Conservation (phyloP, 2,329 filamentous ascomycete species). For the Phaeophleospora eucalypticola region DNA sequence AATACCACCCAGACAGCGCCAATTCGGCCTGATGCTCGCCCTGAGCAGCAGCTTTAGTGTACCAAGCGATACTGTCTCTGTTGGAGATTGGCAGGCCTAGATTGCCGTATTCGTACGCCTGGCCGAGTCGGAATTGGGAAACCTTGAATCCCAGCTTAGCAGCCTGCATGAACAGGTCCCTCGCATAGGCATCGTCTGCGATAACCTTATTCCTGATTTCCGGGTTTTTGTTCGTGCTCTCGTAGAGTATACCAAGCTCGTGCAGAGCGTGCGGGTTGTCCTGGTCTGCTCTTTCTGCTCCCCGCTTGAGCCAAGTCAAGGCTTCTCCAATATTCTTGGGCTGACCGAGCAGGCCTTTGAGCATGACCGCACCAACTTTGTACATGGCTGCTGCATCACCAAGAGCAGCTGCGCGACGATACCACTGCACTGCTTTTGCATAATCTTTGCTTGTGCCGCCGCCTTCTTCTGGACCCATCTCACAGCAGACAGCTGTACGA, state of each 20-base stretch:
- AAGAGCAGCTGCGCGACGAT: constrained; percentile 83
- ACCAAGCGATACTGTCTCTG: constrained; percentile 85
- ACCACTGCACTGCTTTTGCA: constrained; percentile 96
- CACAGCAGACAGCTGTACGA: constrained; percentile 92
- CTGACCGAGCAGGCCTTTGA: constrained; percentile 92
- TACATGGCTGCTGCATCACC: constrained; percentile 96
- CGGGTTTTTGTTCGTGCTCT: constrained; percentile 55
- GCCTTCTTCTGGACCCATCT: constrained; percentile 90
- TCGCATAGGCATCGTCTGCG: constrained; percentile 75
- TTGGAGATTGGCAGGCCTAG: constrained; percentile 80
- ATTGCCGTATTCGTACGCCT: constrained; percentile 83
- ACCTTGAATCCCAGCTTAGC: constrained; percentile 91
- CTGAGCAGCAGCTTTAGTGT: constrained; percentile 83
- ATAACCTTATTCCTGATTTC: constrained; percentile 65
- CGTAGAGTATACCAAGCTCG: constrained; percentile 67
- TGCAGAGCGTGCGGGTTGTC: constrained; percentile 95
- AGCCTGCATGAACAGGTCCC: constrained; percentile 77
- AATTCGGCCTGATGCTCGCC: constrained; percentile 89
- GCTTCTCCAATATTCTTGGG: constrained; percentile 77
- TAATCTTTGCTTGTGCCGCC: constrained; percentile 89
- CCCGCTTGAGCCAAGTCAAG: constrained; percentile 86
- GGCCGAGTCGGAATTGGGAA: constrained; percentile 84
- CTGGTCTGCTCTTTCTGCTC: constrained; percentile 77
- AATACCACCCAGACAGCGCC: constrained; percentile 58
- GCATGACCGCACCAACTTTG: constrained; percentile 92